Evolutionary conservation across 2,329 filamentous ascomycete species (phyloP), one percentile per base, ranked within the genome.

Genomic region (Stachybotrys echinatus): DNA sequence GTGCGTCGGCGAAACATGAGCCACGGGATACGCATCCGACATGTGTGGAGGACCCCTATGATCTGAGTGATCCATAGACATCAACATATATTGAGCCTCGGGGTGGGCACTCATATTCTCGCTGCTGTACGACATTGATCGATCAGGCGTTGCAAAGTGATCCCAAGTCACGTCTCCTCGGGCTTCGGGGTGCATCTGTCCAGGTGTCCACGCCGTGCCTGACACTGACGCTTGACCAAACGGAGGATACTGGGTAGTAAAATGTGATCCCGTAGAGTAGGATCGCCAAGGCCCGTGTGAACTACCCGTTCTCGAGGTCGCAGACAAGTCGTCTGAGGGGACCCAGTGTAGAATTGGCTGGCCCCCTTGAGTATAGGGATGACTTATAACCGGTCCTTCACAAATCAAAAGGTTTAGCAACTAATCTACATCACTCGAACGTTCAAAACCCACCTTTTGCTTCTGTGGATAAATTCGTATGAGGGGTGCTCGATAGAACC

Each of bases 111-210:
- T 52, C 49, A 69, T 58, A 34, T 63, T 61, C 18, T 78, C 76
- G 40, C 71, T 69, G 23, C 74, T 69, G 45, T 75, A 79, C 0
- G 77, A 78, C 57, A 77, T 63, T 5, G 76, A 78, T 42, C 77
- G 70, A 23, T 64, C 58, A 14, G 69, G 66, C 6, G 72, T 67
- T 2, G 70, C 62, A 70, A 77, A 50, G 61, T 64, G 47, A 56
- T 65, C 72, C 66, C 76, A 81, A 7, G 64, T 58, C 51, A 75
- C 62, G 20, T 77, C 74, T 42, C 74, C 73, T 18, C 73, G 68
- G 39, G 68, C 58, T 10, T 65, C 62, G 27, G 70, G 50, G 37
- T 75, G 71, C 6, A 70, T 60, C 46, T 49, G 53, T 43, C 55
- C 61, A 21, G 67, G 64, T 23, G 70, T 60, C 77, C 76, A 79